A percentile compares a stretch with the other conserved stretches of the same genome.
phyloP scores from a whole-genome alignment of 371 early-diverging fungal species.

The Apophysomyces ossiformis region DNA sequence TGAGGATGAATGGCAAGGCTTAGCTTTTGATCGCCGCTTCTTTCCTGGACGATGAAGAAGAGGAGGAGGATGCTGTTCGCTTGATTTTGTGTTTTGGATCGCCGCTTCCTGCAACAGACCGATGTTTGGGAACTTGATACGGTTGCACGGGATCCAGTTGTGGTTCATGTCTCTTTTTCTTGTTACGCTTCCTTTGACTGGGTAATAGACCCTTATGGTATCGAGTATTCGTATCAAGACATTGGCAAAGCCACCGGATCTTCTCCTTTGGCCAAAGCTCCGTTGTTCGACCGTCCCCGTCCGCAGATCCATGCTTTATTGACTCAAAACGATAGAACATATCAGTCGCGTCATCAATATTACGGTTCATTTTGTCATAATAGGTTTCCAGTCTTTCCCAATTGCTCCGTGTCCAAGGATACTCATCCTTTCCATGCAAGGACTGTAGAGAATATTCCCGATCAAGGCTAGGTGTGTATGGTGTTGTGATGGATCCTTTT shows the following conservation, averaged over 20 bases:
- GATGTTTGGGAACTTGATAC: background rate
- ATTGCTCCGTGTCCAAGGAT: background rate
- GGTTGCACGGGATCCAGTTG: background rate
- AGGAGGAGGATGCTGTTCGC: background rate
- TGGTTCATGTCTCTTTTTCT: background rate
- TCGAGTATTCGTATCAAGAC: conserved; percentile 12
- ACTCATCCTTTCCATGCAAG: background rate
- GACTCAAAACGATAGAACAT: conserved; percentile 1
- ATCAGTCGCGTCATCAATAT: background rate
- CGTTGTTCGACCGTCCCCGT: background rate
- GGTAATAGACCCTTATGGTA: conserved; percentile 9
- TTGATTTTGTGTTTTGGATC: background rate
- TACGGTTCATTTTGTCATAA: conserved; percentile 11
- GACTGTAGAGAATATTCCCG: background rate
- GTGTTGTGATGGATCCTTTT: background rate
- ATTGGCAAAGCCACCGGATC: conserved; percentile 8
- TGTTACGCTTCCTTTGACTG: conserved; percentile 5
- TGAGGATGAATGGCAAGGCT: background rate
- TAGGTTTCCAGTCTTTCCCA: conserved; percentile 8
- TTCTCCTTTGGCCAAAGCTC: conserved; percentile 12
- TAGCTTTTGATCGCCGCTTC: too few relatives aligned
- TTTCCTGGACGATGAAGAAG: too few relatives aligned
- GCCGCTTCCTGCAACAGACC: background rate
- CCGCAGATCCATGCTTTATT: background rate
- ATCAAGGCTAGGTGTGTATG: background rate